Conservation (phyloP, 2,329 filamentous ascomycete genomes). For the Penicillium capsulatum region DNA sequence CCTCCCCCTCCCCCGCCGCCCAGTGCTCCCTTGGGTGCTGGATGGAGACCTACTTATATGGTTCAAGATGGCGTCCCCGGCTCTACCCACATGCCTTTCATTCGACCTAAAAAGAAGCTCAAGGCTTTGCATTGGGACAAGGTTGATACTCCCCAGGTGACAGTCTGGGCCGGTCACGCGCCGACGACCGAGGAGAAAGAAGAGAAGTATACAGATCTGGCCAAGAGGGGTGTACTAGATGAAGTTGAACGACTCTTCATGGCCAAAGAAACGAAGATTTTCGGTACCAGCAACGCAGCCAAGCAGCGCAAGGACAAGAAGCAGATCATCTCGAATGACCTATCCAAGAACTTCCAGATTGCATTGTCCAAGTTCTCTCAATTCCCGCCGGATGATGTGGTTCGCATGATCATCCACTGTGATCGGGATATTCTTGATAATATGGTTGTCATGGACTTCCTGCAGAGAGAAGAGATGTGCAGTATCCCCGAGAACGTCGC, state of each 20-base stretch:
- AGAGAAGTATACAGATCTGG: conserved; percentile 91
- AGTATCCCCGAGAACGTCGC: conserved; percentile 84
- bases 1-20: conserved; percentile 63
- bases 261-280: conserved; percentile 90
- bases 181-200: conserved; percentile 85
- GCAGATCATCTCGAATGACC: conserved; percentile 86
- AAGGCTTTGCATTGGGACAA: conserved; percentile 99
- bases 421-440: conserved; percentile 86
- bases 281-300: conserved; percentile 60
- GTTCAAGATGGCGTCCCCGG: conserved; percentile 56
- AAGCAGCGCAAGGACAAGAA: conserved; percentile 93
- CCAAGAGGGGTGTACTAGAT: conserved; percentile 89
- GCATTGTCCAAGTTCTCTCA: conserved; percentile 91
- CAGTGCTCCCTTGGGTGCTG: conserved; percentile 54
- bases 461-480: conserved; percentile 88
- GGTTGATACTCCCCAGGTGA: conserved; percentile 85
- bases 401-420: conserved; percentile 92
- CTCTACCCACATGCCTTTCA: conserved; percentile 68
- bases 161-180: conserved; percentile 84
- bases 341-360: conserved; percentile 89
- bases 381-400: conserved; percentile 74
- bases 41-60: conserved; percentile 66
- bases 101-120: conserved; percentile 85
- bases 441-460: conserved; percentile 89
- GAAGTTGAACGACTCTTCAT: conserved; percentile 97